phyloP scores from a whole-genome alignment of 805 yeast genomes.

The Cyberlindnera meyerae region DNA sequence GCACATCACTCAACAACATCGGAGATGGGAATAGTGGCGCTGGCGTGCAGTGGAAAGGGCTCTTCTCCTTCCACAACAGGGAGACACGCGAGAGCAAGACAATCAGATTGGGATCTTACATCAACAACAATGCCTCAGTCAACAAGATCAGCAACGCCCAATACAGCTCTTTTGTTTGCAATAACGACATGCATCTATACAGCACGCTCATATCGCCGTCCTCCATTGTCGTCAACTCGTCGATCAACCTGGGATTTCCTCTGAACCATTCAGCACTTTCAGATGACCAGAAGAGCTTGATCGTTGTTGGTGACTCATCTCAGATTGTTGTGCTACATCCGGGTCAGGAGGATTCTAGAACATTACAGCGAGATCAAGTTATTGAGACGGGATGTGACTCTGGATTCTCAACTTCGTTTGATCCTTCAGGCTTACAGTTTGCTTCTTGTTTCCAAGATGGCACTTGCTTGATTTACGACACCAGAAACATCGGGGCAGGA shows the following conservation, averaged over 20 bases:
- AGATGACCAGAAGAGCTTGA: conserved; percentile 53
- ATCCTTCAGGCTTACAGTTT: conserved; percentile 68
- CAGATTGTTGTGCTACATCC: conserved; percentile 50
- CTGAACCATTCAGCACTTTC: conserved; percentile 70
- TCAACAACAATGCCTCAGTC: conserved; percentile 72
- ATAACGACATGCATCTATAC: conserved; percentile 75
- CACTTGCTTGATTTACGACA: conserved; percentile 67
- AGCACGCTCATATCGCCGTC: conserved; percentile 51
- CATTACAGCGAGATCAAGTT: conserved; percentile 30
- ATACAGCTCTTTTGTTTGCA: conserved; percentile 65
- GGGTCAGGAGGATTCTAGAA: conserved; percentile 29
- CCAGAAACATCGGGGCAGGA: conserved; percentile 47
- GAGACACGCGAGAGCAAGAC: conserved; percentile 43
- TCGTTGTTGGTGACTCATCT: conserved; percentile 76
- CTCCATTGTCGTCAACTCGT: conserved; percentile 38
- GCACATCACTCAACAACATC: conserved; percentile 6
- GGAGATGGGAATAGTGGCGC: conserved; percentile 25
- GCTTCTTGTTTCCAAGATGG: conserved; percentile 88
- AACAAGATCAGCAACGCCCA: conserved; percentile 38
- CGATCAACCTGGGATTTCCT: conserved; percentile 54
- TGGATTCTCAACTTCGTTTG: conserved; percentile 80
- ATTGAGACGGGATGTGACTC: conserved; percentile 62
- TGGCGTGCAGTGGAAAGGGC: conserved; percentile 51
- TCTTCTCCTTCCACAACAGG: conserved; percentile 53
- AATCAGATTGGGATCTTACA: conserved; percentile 68